Percentiles rank a stretch among this genome's conserved stretches.
These are phyloP conservation scores for Echinosophora koreensis DNA, from an alignment of 306 rosid species.

Conservation along the genomic window DNA sequence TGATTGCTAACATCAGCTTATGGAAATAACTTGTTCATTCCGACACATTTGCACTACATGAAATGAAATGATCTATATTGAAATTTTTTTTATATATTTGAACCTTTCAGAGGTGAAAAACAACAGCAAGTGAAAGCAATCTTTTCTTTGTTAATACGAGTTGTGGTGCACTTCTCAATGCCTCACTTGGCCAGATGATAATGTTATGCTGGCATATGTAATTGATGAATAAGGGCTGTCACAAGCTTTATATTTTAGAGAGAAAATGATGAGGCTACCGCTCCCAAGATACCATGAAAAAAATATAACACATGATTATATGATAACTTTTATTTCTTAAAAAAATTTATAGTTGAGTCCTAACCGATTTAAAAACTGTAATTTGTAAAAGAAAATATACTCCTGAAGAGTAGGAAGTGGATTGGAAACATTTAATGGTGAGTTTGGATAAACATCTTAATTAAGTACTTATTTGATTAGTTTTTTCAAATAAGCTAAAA, in stretches of 20 bases:
- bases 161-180: slow-evolving; percentile 7
- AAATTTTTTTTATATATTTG: no score
- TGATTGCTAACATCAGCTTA: not conserved
- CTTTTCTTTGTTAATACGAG: not conserved
- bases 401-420: not conserved
- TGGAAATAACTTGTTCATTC: slow-evolving; percentile 8
- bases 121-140: not conserved
- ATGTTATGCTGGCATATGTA: not conserved
- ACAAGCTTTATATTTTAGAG: not conserved
- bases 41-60: not conserved
- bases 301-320: not conserved
- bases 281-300: not conserved
- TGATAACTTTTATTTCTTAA: not conserved
- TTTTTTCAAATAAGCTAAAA: no score
- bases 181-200: not conserved
- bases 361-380: not conserved
- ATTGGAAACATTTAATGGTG: no score
- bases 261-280: not conserved
- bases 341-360: not conserved
- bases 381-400: not conserved
- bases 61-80: not conserved
- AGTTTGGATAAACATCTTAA: no score
- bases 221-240: slow-evolving; percentile 5
- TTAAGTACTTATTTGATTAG: no score
- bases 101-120: not conserved